Percentiles rank a stretch among this genome's conserved stretches.
These are phyloP conservation scores for Diaporthe sp. DNA, from an alignment of 2,329 filamentous ascomycete species.

Conservation along the genomic window DNA sequence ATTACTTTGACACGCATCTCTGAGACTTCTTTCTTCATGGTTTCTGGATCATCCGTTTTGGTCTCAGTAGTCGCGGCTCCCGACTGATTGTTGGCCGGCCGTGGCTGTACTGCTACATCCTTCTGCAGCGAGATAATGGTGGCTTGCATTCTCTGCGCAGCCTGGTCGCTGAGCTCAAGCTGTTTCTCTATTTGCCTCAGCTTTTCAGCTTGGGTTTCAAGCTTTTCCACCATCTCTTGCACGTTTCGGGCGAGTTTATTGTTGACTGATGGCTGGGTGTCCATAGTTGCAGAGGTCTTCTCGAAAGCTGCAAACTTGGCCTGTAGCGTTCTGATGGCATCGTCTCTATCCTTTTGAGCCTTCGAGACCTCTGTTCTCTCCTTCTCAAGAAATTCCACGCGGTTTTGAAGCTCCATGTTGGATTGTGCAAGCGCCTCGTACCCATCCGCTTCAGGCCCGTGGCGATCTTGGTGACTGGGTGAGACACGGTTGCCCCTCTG, in stretches of 20 bases:
- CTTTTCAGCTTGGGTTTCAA: background rate
- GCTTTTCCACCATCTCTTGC: background rate
- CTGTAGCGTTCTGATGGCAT: background rate
- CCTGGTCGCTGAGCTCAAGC: background rate
- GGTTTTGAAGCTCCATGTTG: background rate
- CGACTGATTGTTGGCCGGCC: background rate
- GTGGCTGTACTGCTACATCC: background rate
- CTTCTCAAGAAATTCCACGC: constrained; percentile 3
- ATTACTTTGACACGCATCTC: background rate
- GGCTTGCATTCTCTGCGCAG: background rate
- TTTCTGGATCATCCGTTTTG: no score
- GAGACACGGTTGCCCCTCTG: background rate
- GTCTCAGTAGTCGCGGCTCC: background rate
- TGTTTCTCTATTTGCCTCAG: background rate
- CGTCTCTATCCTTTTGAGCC: background rate
- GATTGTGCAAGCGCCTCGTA: background rate
- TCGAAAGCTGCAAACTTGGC: constrained; percentile 11
- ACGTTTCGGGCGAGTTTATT: background rate
- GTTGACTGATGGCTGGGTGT: background rate
- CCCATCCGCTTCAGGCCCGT: no score
- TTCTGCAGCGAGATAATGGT: constrained; percentile 8
- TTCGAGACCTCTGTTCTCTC: background rate
- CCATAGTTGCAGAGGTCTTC: background rate
- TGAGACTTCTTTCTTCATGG: background rate
- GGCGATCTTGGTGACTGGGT: background rate